These are phyloP conservation scores for Candida railenensis DNA, from an alignment of 805 yeast species.

Conservation along the genomic window DNA sequence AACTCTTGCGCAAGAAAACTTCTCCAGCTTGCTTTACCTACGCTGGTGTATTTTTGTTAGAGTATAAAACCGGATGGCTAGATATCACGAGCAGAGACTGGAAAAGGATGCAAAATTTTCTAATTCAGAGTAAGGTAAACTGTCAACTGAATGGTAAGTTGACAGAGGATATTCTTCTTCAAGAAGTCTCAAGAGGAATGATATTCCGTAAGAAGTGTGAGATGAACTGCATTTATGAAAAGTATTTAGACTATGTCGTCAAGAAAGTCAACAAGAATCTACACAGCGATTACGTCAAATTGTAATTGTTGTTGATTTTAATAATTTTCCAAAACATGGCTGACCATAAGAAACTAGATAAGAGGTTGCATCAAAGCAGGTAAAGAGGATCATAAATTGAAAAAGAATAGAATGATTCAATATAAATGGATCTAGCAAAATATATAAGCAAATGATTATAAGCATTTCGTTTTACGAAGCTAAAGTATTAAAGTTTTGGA, in stretches of 20 bases:
- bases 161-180: constrained; percentile 15
- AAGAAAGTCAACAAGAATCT: neutral
- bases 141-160: constrained; percentile 17
- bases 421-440: too few relatives aligned
- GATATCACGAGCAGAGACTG: constrained; percentile 13
- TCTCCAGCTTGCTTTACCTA: constrained; percentile 12
- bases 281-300: too few relatives aligned
- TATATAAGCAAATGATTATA: too few relatives aligned
- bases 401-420: too few relatives aligned
- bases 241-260: constrained; percentile 13
- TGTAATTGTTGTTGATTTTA: too few relatives aligned
- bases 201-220: constrained; percentile 54
- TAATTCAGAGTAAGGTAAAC: neutral
- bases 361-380: too few relatives aligned
- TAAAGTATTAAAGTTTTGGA: too few relatives aligned
- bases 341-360: too few relatives aligned
- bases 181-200: constrained; percentile 56
- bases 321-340: too few relatives aligned
- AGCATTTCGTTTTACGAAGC: too few relatives aligned
- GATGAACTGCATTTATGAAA: constrained; percentile 43
- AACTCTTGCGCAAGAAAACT: neutral
- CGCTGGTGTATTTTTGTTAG: constrained; percentile 44
- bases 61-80: constrained; percentile 30
- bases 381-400: too few relatives aligned
- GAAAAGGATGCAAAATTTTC: constrained; percentile 3